These are phyloP conservation scores for Aspergillus caelatus DNA, from an alignment of 2,329 filamentous ascomycete species.

Conservation along the genomic window DNA sequence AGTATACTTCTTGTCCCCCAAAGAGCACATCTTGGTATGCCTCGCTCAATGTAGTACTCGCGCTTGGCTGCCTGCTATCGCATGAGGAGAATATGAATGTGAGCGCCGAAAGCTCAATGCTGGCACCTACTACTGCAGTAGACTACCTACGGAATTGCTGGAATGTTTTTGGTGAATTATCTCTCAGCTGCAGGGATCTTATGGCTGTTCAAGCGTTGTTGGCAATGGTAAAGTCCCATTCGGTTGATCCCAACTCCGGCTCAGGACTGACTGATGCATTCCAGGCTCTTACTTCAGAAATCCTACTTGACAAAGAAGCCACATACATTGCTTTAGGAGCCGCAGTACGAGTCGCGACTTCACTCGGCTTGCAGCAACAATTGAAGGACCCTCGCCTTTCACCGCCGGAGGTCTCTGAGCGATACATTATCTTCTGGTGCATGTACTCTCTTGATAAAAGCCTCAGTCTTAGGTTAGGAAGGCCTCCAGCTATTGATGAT, in stretches of 20 bases:
- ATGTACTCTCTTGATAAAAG: constrained; percentile 2
- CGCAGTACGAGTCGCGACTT: neutral
- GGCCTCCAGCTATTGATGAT: neutral
- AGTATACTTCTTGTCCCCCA: neutral
- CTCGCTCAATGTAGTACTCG: neutral
- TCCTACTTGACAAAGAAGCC: neutral
- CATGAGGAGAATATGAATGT: neutral
- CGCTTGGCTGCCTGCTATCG: neutral
- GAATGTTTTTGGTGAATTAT: neutral
- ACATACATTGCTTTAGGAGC: constrained; percentile 4
- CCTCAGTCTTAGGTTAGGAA: neutral
- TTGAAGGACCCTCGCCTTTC: neutral
- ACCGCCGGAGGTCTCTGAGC: neutral
- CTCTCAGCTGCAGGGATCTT: neutral
- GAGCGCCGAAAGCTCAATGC: neutral
- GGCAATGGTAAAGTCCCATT: neutral
- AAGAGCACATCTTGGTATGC: constrained; percentile 5
- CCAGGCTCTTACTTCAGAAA: neutral
- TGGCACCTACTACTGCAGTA: neutral
- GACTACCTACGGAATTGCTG: neutral
- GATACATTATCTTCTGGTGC: constrained; percentile 2
- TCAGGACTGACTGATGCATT: neutral
- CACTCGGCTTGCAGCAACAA: neutral
- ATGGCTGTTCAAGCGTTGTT: neutral
- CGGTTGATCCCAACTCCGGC: neutral